Evolutionary conservation across 2,329 filamentous ascomycete genomes (phyloP).

Genomic region (Paracamarosporium sp.): DNA sequence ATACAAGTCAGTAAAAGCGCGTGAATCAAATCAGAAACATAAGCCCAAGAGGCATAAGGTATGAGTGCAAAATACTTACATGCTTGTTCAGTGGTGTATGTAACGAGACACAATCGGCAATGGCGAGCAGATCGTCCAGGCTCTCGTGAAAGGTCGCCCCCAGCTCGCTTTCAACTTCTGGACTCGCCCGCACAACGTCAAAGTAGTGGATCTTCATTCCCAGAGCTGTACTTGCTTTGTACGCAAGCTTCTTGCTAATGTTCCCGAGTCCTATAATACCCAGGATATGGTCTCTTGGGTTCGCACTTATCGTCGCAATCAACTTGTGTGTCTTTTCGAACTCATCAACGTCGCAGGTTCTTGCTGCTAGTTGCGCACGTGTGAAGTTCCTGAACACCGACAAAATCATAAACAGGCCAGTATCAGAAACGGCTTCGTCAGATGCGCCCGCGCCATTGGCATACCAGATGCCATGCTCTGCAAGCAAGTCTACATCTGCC

Average conservation of each 20-base stretch:
- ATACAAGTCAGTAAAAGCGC: too few species aligned
- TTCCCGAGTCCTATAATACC: conserved; percentile 47
- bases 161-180: conserved; percentile 16
- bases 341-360: conserved; percentile 54
- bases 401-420: conserved; percentile 73
- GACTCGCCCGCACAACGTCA: conserved; percentile 25
- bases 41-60: too few species aligned
- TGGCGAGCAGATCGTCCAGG: conserved; percentile 36
- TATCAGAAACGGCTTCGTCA: conserved; percentile 75
- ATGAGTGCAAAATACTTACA: background rate
- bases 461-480: conserved; percentile 69
- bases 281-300: conserved; percentile 32
- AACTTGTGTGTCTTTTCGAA: conserved; percentile 66
- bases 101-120: conserved; percentile 37
- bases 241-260: conserved; percentile 40
- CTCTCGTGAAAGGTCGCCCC: conserved; percentile 31
- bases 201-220: conserved; percentile 45
- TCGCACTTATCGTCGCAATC: conserved; percentile 59
- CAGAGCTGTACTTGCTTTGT: conserved; percentile 32
- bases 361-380: conserved; percentile 67
- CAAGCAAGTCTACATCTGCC: conserved; percentile 67
- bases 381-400: conserved; percentile 71
- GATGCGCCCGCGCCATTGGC: conserved; percentile 75
- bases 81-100: conserved; percentile 39
- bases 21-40: too few species aligned